Evolutionary conservation across 2,329 filamentous ascomycete species (phyloP).

Genomic region (Diaporthe ampelina): DNA sequence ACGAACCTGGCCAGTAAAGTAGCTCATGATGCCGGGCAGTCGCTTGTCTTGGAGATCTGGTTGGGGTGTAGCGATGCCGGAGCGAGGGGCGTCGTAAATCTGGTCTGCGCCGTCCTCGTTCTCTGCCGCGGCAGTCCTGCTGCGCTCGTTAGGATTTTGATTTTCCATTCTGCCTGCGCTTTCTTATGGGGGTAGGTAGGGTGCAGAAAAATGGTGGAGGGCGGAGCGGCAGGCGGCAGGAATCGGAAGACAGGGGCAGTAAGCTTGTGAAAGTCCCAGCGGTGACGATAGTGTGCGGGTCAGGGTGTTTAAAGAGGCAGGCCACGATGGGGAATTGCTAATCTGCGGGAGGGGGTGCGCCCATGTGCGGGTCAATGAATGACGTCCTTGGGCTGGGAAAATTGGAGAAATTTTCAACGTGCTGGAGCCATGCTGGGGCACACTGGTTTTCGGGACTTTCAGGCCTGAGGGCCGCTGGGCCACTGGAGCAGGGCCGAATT

Average conservation of each 20-base stretch:
- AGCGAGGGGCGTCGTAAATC: constrained; percentile 88
- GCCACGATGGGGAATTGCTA: constrained; percentile 42
- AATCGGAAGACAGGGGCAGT: constrained; percentile 43
- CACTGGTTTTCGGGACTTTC: constrained; percentile 35
- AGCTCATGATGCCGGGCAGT: constrained; percentile 95
- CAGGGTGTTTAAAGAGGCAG: constrained; percentile 41
- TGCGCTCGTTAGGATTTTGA: constrained; percentile 64
- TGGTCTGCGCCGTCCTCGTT: constrained; percentile 79
- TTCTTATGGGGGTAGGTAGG: constrained; percentile 41
- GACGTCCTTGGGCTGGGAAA: constrained; percentile 38
- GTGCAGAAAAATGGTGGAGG: constrained; percentile 39
- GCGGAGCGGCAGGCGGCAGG: constrained; percentile 41
- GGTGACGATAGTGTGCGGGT: constrained; percentile 42
- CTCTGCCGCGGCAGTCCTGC: constrained; percentile 70
- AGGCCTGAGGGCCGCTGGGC: constrained; percentile 26
- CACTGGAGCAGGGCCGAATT: constrained; percentile 41
- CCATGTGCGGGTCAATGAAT: constrained; percentile 37
- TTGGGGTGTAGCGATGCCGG: constrained; percentile 91
- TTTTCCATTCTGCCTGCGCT: constrained; percentile 53
- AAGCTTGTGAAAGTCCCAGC: constrained; percentile 42
- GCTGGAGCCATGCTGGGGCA: constrained; percentile 37
- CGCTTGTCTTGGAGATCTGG: constrained; percentile 96
- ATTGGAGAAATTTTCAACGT: constrained; percentile 40
- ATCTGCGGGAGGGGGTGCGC: constrained; percentile 40
- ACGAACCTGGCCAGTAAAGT: constrained; percentile 98